Conservation (phyloP, 2,329 filamentous ascomycete genomes). For the Penicillium sclerotigenum region DNA sequence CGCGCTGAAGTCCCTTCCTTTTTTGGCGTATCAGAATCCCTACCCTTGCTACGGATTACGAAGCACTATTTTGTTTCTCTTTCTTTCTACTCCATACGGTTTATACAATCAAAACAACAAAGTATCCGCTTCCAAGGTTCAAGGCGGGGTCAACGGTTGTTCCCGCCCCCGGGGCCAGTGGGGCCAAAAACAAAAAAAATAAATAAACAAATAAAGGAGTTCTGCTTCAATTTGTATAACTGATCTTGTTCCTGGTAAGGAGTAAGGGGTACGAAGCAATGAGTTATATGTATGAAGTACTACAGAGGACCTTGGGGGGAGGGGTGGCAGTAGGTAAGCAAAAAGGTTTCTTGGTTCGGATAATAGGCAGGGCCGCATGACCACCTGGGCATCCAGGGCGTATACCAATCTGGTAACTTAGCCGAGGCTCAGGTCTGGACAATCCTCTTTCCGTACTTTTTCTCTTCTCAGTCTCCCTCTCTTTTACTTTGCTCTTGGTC, state of each 20-base stretch:
- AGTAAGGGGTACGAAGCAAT: not conserved
- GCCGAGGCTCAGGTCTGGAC: not conserved
- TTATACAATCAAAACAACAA: not conserved
- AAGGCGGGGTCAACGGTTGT: slow-evolving; percentile 6
- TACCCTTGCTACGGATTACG: not conserved
- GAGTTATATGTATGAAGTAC: not conserved
- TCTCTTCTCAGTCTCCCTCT: not conserved
- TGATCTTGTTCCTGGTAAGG: not conserved
- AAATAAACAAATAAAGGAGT: too few species aligned
- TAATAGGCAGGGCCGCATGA: not conserved
- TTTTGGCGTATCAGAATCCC: not conserved
- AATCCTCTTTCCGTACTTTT: not conserved
- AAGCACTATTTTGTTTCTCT: too few species aligned
- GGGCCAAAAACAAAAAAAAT: slow-evolving; percentile 3
- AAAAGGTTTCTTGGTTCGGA: not conserved
- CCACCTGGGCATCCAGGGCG: not conserved
- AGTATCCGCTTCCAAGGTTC: not conserved
- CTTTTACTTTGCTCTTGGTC: not conserved
- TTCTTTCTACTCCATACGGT: not conserved
- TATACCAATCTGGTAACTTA: not conserved
- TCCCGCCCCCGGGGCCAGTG: slow-evolving; percentile 1
- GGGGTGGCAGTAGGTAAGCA: not conserved
- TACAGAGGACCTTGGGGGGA: not conserved
- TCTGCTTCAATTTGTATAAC: not conserved
- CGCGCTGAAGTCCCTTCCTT: not conserved